These are phyloP conservation scores for Vinca minor DNA, from an alignment of 257 asterid species.

Conservation along the genomic window DNA sequence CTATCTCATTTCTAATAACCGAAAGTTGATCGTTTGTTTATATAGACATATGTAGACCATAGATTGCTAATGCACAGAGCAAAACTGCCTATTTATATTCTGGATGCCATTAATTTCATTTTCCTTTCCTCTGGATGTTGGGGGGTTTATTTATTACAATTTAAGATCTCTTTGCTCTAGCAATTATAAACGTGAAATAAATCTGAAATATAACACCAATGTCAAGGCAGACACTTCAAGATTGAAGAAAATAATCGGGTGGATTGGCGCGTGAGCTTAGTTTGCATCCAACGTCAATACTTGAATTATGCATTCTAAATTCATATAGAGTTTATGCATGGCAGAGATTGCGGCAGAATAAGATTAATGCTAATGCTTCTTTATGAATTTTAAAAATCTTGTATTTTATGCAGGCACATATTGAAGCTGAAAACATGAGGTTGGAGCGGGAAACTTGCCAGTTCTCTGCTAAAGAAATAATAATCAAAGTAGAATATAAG, in stretches of 20 bases:
- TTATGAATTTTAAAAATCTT: background rate
- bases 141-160: background rate
- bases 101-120: background rate
- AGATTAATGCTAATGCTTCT: background rate
- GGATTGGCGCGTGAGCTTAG: background rate
- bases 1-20: background rate
- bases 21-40: background rate
- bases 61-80: background rate
- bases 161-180: background rate
- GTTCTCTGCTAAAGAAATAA: constrained; percentile 80
- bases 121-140: background rate
- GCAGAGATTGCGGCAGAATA: background rate
- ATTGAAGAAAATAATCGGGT: background rate
- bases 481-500: constrained; percentile 71
- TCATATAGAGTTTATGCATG: background rate
- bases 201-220: background rate
- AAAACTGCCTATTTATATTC: background rate
- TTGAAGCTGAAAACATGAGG: constrained; percentile 95
- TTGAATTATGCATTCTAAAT: background rate
- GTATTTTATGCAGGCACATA: constrained; percentile 47
- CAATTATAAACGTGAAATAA: background rate
- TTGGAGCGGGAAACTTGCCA: constrained; percentile 75
- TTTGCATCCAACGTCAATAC: background rate
- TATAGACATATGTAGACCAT: background rate
- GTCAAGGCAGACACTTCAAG: background rate